Base-by-base conservation (phyloP, 2,329 filamentous ascomycete species). In the Penicillium occitanis region DNA sequence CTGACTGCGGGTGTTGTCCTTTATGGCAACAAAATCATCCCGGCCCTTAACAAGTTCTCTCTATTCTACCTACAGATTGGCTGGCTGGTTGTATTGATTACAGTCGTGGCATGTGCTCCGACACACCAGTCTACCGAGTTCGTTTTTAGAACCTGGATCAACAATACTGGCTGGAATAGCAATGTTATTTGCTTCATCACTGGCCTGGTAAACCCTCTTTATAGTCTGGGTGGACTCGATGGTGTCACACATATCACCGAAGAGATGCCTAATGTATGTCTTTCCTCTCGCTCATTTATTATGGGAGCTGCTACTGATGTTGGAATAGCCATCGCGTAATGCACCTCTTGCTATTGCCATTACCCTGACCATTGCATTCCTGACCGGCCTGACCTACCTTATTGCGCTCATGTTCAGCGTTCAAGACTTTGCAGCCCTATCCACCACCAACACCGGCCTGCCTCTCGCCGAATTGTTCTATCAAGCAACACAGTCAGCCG, bases 381-480 rank as follows among this genome's bases (percentile, higher is more conserved):
- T 78, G 57, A 86, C 83, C 0, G 81, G 81, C 3, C 70, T 85
- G 13, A 76, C 78, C n/a, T 85, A 84, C 69, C 75, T 84, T 1
- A 77, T 86, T 33, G 76, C 78, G 7, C 80, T 86, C 60, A 85
- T 86, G 78, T 86, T 84, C 70, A 82, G 79, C 1, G 80, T 85
- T 57, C 81, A 82, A 55, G 79, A 84, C 69, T 83, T 83, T 60
- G 71, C 76, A 48, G 77, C 76, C 1, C 75, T 86, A 0, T 75
- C 80, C 14, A 67, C 71, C 53, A 73, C 73, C 1, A 69, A 67
- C 4, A 77, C 74, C 2, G 75, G 83, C 1, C 88, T 87, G 64
- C 88, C 89, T 0, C 84, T 91, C n/a, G 86, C 87, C 7, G 86
- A 88, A 59, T 86, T 91, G 61, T 91, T 90, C 73, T 81, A 73